Evolutionary conservation across 768 basidiomycete genomes (phyloP).

Genomic region (Infundibulicybe gibba): DNA sequence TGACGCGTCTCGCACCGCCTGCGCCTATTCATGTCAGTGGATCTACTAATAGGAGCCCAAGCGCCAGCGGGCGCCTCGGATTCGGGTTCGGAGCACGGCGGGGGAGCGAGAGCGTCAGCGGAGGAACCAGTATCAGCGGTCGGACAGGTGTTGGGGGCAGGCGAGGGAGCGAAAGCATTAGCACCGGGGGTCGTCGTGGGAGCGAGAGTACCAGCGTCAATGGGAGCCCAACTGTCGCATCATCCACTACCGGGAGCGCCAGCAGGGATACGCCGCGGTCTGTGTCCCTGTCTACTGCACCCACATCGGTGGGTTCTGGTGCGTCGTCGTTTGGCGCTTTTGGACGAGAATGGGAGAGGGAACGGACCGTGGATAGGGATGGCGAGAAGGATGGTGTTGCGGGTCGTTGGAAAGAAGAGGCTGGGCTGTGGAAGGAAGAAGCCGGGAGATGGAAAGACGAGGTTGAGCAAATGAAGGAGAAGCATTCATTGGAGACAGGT

Average conservation of each 20-base stretch:
- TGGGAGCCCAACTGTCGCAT: constrained; percentile 56
- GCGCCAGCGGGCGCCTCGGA: constrained; percentile 15
- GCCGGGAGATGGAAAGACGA: constrained; percentile 29
- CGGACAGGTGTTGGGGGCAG: constrained; percentile 38
- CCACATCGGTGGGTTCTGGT: constrained; percentile 56
- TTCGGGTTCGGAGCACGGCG: constrained; percentile 29
- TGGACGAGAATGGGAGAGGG: constrained; percentile 28
- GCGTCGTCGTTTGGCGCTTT: constrained; percentile 26
- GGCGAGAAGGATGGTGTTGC: constrained; percentile 5
- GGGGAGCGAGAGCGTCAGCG: constrained; percentile 31
- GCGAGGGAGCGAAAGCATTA: constrained; percentile 22
- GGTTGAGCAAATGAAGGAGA: constrained; percentile 55
- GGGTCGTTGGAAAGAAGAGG: constrained; percentile 24
- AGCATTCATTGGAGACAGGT: constrained; percentile 65
- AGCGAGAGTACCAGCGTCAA: constrained; percentile 37
- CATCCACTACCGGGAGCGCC: constrained; percentile 34
- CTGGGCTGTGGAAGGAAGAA: too few species aligned
- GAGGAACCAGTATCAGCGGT: constrained; percentile 19
- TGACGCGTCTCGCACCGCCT: not conserved
- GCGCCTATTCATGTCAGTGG: not conserved
- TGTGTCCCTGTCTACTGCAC: constrained; percentile 52
- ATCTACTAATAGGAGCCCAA: not conserved
- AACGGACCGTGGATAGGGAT: constrained; percentile 17
- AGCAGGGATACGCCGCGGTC: constrained; percentile 43
- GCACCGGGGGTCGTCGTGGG: constrained; percentile 23